phyloP scores from a whole-genome alignment of 1,284 basidiomycete genomes.

The Trichosporon faecale region DNA sequence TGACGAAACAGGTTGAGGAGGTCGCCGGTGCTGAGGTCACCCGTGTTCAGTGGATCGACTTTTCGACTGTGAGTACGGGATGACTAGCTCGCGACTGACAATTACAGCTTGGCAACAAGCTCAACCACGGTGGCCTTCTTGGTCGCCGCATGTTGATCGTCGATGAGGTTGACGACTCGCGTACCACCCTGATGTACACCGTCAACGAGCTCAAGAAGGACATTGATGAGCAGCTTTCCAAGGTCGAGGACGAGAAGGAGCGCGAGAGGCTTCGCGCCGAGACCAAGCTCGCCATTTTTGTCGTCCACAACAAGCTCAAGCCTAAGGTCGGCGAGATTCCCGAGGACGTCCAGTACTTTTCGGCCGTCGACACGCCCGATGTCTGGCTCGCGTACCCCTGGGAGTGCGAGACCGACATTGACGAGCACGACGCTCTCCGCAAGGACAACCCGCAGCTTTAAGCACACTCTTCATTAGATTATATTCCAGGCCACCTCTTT shows the following conservation, averaged over 20 bases:
- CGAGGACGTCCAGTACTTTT: slow-evolving; percentile 48
- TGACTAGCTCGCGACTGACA: neutral
- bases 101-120: slow-evolving; percentile 44
- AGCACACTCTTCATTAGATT: neutral
- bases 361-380: slow-evolving; percentile 51
- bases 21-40: slow-evolving; percentile 79
- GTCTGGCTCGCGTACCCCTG: slow-evolving; percentile 54
- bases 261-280: slow-evolving; percentile 61
- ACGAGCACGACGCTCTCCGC: slow-evolving; percentile 44
- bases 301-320: slow-evolving; percentile 93
- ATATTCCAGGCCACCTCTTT: neutral
- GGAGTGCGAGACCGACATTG: slow-evolving; percentile 49
- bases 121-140: slow-evolving; percentile 58
- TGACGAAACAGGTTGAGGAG: slow-evolving; percentile 58
- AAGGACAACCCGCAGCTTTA: slow-evolving; percentile 34
- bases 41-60: slow-evolving; percentile 78
- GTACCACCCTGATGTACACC: slow-evolving; percentile 87
- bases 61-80: slow-evolving; percentile 60
- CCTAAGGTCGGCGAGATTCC: slow-evolving; percentile 73
- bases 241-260: slow-evolving; percentile 63
- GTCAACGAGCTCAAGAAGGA: slow-evolving; percentile 81
- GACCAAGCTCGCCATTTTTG: slow-evolving; percentile 84
- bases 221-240: slow-evolving; percentile 67
- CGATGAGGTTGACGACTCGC: slow-evolving; percentile 91
- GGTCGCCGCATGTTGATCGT: slow-evolving; percentile 79